Evolutionary conservation across 352 stramenopile species (phyloP), one percentile per base, ranked within the genome.

Genomic region (Globisporangium rhizosaccharum): DNA sequence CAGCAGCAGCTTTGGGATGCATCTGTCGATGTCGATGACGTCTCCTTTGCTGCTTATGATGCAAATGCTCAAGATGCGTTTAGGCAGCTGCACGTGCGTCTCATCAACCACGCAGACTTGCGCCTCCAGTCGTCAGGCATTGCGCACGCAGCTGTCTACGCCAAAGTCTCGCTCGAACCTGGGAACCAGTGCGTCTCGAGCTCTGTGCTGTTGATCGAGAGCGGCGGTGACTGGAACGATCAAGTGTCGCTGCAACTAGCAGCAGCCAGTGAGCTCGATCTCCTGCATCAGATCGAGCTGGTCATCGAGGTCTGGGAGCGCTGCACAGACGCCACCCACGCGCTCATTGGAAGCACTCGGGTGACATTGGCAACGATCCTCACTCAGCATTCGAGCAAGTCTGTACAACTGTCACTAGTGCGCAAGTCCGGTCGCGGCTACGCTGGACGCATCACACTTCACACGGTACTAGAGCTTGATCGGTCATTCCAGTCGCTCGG

Each of bases 261-360:
- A 10, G 41, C 14, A 7, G 41, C 41, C 41, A 33, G 20, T 20
- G 9, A 18, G 23, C 2, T 47, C 20, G 3, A 17, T 57, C 25
- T 18, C 20, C 9, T 54, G 9, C 4, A 39, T 33, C 20, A 42
- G 20, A 8, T 47, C 14, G 41, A 53, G 14, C 25, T 63, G 23
- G 39, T 63, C 26, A 17, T 58, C 10, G 57, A 63, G 23, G 26
- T 63, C 23, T 63, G 50, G 39, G 42, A 58, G 30, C 37, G 18
- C 15, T 37, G 37, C 12, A n/a, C 30, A 18, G 30, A 26, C 11
- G 10, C 28, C 0, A 52, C 30, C 7, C 50, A 53, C 15, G 57
- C 51, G 17, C 25, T 53, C 39, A 5, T 63, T n/a, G 50, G 50
- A 18, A 49, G 28, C 12, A 33, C 50, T 20, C 39, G 30, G 6